Evolutionary conservation across 768 basidiomycete genomes (phyloP).

Genomic region (Chalciporus pseudorubinellus): DNA sequence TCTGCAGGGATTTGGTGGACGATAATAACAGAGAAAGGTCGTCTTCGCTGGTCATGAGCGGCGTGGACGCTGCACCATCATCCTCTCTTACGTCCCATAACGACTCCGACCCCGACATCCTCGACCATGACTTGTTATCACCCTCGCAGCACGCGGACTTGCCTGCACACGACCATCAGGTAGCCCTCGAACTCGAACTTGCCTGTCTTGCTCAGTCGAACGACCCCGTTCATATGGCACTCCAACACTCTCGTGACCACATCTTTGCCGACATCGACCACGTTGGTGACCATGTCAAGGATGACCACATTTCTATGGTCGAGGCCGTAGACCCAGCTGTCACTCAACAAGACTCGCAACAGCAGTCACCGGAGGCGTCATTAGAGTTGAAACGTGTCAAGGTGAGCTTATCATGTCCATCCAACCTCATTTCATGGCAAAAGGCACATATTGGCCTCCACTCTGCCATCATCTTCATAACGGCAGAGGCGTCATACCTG

Average conservation of each 20-base stretch:
- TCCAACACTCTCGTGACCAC: slow-evolving; percentile 32
- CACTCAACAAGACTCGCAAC: slow-evolving; percentile 54
- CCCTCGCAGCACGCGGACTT: slow-evolving; percentile 29
- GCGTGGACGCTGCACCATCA: slow-evolving; percentile 36
- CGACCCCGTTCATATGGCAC: slow-evolving; percentile 27
- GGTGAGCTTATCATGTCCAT: slow-evolving; percentile 42
- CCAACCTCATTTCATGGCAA: slow-evolving; percentile 13
- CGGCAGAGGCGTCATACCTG: slow-evolving; percentile 18
- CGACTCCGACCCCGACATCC: slow-evolving; percentile 32
- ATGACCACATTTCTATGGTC: slow-evolving; percentile 33
- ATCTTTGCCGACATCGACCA: slow-evolving; percentile 34
- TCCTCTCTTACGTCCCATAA: slow-evolving; percentile 30
- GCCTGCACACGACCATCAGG: slow-evolving; percentile 32
- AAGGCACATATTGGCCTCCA: slow-evolving; percentile 13
- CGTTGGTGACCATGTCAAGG: slow-evolving; percentile 33
- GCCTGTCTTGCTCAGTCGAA: slow-evolving; percentile 27
- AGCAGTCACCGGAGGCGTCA: slow-evolving; percentile 62
- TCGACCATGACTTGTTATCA: slow-evolving; percentile 33
- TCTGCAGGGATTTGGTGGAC: slow-evolving; percentile 19
- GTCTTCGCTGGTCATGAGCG: slow-evolving; percentile 39
- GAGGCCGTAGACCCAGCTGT: slow-evolving; percentile 39
- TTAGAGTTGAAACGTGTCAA: slow-evolving; percentile 86
- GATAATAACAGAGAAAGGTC: slow-evolving; percentile 20
- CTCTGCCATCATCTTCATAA: slow-evolving; percentile 22
- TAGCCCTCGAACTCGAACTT: slow-evolving; percentile 29